Percentiles rank a stretch among this genome's conserved stretches.
These are phyloP conservation scores for Mallotus repandus DNA, from an alignment of 441 rosid species.

Conservation along the genomic window DNA sequence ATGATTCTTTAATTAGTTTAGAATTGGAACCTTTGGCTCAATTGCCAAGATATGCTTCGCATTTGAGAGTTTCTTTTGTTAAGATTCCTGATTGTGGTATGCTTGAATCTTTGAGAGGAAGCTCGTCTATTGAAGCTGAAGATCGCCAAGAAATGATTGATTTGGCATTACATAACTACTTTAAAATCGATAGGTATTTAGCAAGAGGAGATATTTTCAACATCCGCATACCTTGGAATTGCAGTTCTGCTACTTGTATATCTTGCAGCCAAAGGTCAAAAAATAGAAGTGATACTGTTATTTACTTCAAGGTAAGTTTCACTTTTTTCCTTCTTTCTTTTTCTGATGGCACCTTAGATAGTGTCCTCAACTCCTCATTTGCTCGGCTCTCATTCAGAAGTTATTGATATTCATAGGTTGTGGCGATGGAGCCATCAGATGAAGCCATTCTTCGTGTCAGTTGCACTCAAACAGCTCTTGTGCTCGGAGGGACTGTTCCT, in stretches of 20 bases:
- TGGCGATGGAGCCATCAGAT: conserved; percentile 88
- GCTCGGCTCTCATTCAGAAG: conserved; percentile 25
- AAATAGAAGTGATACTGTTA: conserved; percentile 32
- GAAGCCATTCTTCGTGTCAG: conserved; percentile 76
- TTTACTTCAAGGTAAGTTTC: conserved; percentile 76
- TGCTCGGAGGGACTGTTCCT: conserved; percentile 81
- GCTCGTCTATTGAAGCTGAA: conserved; percentile 68
- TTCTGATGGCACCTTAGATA: conserved; percentile 8
- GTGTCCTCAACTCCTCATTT: conserved; percentile 13
- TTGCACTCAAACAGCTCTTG: conserved; percentile 78
- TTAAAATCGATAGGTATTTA: conserved; percentile 71
- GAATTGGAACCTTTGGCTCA: conserved; percentile 50
- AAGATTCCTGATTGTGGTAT: conserved; percentile 91
- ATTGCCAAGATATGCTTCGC: conserved; percentile 78
- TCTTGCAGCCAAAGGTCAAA: conserved; percentile 59
- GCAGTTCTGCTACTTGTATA: conserved; percentile 69
- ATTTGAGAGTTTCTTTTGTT: conserved; percentile 78
- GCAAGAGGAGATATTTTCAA: conserved; percentile 76
- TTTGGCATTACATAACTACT: conserved; percentile 70
- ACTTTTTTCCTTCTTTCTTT: not conserved
- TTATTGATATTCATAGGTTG: conserved; percentile 56
- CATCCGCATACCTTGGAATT: conserved; percentile 61
- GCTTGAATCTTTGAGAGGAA: conserved; percentile 59
- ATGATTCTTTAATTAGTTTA: conserved; percentile 42
- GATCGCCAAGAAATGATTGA: conserved; percentile 86